phyloP scores from a whole-genome alignment of 176 grass and related monocot species.

The Avena atlantica region DNA sequence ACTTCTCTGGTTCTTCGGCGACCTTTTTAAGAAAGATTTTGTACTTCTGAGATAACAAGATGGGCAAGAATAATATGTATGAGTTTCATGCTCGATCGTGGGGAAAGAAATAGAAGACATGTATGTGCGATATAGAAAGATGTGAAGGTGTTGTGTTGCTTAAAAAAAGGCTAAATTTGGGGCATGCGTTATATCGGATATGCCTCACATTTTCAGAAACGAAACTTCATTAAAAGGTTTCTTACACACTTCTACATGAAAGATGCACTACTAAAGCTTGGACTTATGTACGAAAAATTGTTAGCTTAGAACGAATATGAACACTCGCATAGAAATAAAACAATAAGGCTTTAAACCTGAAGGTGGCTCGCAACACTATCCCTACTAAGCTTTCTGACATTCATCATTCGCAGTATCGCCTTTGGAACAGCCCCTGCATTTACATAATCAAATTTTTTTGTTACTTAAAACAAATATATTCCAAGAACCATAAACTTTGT shows the following conservation, averaged over 20 bases:
- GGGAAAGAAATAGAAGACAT: background rate
- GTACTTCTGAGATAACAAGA: conserved; percentile 72
- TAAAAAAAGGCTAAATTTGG: background rate
- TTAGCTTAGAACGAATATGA: background rate
- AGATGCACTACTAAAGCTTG: background rate
- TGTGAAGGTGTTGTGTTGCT: background rate
- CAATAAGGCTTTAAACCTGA: conserved; percentile 51
- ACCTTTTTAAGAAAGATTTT: conserved; percentile 54
- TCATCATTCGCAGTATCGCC: conserved; percentile 69
- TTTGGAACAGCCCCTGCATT: conserved; percentile 69
- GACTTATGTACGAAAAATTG: background rate
- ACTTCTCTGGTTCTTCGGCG: background rate
- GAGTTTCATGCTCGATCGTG: conserved; percentile 31
- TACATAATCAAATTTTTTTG: background rate
- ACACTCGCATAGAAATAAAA: background rate
- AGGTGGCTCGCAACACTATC: conserved; percentile 75
- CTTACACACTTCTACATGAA: background rate
- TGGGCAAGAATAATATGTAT: background rate
- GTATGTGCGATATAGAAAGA: background rate
- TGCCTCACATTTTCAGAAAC: background rate
- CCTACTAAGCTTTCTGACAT: conserved; percentile 57
- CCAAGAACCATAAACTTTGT: background rate
- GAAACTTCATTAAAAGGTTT: background rate
- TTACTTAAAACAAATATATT: background rate
- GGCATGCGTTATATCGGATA: background rate